These are phyloP conservation scores for Exophiala aquamarina DNA, from an alignment of 2,329 filamentous ascomycete species.

Conservation along the genomic window DNA sequence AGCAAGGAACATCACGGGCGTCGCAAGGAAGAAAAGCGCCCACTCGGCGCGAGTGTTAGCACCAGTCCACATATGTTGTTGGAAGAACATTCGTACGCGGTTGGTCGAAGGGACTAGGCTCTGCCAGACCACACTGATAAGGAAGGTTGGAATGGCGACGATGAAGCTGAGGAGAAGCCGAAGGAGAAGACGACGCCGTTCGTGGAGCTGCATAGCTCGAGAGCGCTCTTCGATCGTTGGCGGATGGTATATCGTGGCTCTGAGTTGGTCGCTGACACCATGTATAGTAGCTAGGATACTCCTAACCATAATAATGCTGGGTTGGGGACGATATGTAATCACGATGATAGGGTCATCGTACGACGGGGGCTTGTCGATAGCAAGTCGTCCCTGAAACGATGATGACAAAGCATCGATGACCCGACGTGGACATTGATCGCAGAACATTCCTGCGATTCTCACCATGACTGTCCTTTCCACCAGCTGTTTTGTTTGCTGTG, in stretches of 20 bases:
- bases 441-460: slow-evolving; percentile 69
- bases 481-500: slow-evolving; percentile 2
- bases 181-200: slow-evolving; percentile 66
- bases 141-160: slow-evolving; percentile 74
- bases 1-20: slow-evolving; percentile 80
- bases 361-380: slow-evolving; percentile 57
- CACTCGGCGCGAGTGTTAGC: slow-evolving; percentile 72
- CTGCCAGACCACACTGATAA: slow-evolving; percentile 90
- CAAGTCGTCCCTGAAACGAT: slow-evolving; percentile 50
- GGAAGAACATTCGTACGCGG: slow-evolving; percentile 61
- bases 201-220: slow-evolving; percentile 66
- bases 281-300: slow-evolving; percentile 68
- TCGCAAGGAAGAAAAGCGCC: slow-evolving; percentile 75
- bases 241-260: slow-evolving; percentile 71
- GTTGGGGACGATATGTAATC: slow-evolving; percentile 66
- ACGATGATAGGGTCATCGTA: slow-evolving; percentile 65
- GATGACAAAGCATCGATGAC: slow-evolving; percentile 35
- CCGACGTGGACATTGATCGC: slow-evolving; percentile 65
- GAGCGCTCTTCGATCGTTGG: slow-evolving; percentile 81
- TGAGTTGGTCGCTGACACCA: slow-evolving; percentile 63
- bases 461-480: slow-evolving; percentile 52
- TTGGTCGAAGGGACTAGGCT: slow-evolving; percentile 65
- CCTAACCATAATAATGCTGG: slow-evolving; percentile 74
- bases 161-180: slow-evolving; percentile 68
- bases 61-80: slow-evolving; percentile 67